Base-by-base conservation (phyloP, 768 basidiomycete species). In the Multifurca ochricompacta region DNA sequence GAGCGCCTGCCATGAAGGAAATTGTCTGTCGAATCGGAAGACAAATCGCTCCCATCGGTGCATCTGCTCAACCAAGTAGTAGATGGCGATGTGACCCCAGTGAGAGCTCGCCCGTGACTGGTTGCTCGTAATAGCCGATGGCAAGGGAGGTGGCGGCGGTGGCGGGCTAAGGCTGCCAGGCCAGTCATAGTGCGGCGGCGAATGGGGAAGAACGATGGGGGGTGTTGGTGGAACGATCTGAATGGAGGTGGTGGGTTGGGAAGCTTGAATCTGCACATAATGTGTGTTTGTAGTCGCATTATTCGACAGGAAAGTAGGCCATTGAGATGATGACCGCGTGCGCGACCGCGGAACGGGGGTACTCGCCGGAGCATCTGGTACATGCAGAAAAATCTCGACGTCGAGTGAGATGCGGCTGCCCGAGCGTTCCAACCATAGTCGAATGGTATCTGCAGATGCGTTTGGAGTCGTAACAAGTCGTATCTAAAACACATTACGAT, bases 21-120 rank as follows among this genome's bases (percentile, higher is more conserved):
- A 89, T 31, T 83, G 82, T 65, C 80, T 83, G 63, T 88, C 85
- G 60, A 87, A 90, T 37, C 83, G 73, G 63, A 91, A 89, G 10
- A 89, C 77, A 61, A 91, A 91, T 21, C 87, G 75, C 64, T 85
- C 76, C 87, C 87, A 91, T 27, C 87, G 77, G 59, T 81, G 80
- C 81, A 89, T 89, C 65, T 88, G 84, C 60, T 86, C 80, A 2
- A 83, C 81, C 19, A 91, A 68, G 64, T 90, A 91, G 66, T 77
- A 88, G 41, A 90, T 80, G 0, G 83, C 84, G 30, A 91, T 84
- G 59, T 87, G 81, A 0, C 86, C 87, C 87, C 87, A 91, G 51
- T 86, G 82, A 57, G 78, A 74, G 58, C 78, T 82, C 16, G 57
- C 75, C 67, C 42, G 72, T 67, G 62, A 68, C 54, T 55, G 65